Base-by-base conservation (phyloP, 805 yeast genomes). In the Torulaspora quercuum region DNA sequence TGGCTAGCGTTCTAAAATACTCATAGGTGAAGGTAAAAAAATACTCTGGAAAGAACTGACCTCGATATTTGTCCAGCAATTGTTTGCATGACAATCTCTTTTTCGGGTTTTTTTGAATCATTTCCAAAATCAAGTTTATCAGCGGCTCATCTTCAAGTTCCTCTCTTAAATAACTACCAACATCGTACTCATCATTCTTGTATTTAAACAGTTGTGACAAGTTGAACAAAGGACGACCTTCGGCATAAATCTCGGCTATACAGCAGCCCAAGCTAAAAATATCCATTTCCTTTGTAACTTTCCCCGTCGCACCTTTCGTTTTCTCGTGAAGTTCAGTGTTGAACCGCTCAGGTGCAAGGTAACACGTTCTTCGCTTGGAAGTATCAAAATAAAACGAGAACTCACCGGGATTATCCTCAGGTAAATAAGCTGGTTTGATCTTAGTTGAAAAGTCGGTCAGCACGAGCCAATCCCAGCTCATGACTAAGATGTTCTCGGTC, bases 261-360 rank as follows among this genome's bases (percentile, higher is more conserved):
- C 84, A 87, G 64, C 98, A 92, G 0, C 94, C 94, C 29, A 80
- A 55, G 37, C 87, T 75, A 56, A 85, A 85, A 15, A 90, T 67
- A 60, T 92, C 98, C 92, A 85, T 84, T 32, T 73, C 73, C 17
- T 68, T 66, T 1, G 79, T 72, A 18, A 84, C 55, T 9, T 47
- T 49, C 2, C 59, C 68, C 3, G 36, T 34, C 12, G 32, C 15
- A 50, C 44, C 34, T 45, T 52, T 29, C 44, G 57, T 14, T 15
- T 38, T 37, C 13, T 46, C 44, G 22, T 39, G 39, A 19, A 53
- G 49, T 19, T 39, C 43, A 5, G 52, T 49, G 43, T 52, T 59
- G 52, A 92, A 90, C 46, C 98, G 67, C 57, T 92, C 98, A 0
- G 98, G 98, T 0, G 98, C 97, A 27, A 92, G 60, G 59, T 90